These are phyloP conservation scores for Globisporangium uncinulatum DNA, from an alignment of 352 stramenopile species.

Conservation along the genomic window DNA sequence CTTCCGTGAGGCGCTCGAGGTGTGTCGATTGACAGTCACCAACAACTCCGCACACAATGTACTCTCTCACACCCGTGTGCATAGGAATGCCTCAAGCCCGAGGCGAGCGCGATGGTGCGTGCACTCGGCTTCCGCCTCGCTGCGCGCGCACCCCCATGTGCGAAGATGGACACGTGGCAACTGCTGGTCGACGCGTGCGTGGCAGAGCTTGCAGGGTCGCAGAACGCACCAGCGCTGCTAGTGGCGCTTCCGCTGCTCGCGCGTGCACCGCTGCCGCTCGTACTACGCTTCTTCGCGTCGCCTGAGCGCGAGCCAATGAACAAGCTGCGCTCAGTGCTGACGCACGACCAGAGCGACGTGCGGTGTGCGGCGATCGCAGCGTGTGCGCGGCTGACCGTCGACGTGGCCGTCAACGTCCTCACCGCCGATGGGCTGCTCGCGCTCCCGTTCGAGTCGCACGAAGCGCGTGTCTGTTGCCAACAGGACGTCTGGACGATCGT, in stretches of 20 bases:
- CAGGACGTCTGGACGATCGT: slow-evolving; percentile 76
- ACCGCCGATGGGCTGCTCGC: slow-evolving; percentile 49
- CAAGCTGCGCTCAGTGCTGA: slow-evolving; percentile 58
- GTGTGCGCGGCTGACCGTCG: slow-evolving; percentile 47
- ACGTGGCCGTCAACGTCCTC: slow-evolving; percentile 36
- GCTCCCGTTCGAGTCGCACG: slow-evolving; percentile 82
- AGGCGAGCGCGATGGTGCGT: slow-evolving; percentile 53
- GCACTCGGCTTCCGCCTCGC: slow-evolving; percentile 69
- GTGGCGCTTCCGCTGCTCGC: slow-evolving; percentile 49
- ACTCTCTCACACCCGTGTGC: not conserved
- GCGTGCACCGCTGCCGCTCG: slow-evolving; percentile 46
- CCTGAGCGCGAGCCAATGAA: slow-evolving; percentile 75
- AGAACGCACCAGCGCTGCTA: slow-evolving; percentile 47
- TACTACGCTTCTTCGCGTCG: slow-evolving; percentile 58
- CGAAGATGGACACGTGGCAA: slow-evolving; percentile 54
- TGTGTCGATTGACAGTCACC: slow-evolving; percentile 1
- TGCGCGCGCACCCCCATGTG: slow-evolving; percentile 40
- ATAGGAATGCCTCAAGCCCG: slow-evolving; percentile 63
- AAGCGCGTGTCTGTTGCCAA: slow-evolving; percentile 72
- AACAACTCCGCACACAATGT: not conserved
- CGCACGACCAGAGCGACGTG: slow-evolving; percentile 62
- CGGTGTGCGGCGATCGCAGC: slow-evolving; percentile 52
- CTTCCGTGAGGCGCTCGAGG: slow-evolving; percentile 55
- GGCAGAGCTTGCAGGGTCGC: slow-evolving; percentile 61
- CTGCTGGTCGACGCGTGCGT: slow-evolving; percentile 56